Conservation (phyloP, 1,284 basidiomycete species). For the Moniliophthora roreri region DNA sequence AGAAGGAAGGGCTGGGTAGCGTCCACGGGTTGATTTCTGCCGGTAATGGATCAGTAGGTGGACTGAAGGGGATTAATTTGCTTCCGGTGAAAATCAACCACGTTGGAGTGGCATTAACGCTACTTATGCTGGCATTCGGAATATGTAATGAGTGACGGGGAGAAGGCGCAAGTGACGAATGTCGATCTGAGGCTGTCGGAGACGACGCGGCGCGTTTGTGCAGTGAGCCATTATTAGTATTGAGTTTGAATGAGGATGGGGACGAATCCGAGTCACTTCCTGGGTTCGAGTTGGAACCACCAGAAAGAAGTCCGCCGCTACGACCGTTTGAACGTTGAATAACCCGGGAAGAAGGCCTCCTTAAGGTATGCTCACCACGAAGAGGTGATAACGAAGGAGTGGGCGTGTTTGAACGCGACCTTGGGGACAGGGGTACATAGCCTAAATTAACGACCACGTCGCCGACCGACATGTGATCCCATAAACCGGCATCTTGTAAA, state of each 20-base stretch:
- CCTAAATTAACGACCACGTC: slow-evolving; percentile 79
- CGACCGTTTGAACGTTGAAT: slow-evolving; percentile 4
- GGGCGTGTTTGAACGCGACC: slow-evolving; percentile 15
- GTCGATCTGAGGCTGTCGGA: too few relatives aligned
- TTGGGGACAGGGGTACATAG: slow-evolving; percentile 46
- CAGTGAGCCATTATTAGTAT: too few relatives aligned
- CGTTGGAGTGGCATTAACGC: background rate
- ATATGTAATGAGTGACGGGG: background rate
- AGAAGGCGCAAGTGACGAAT: background rate
- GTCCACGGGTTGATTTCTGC: background rate
- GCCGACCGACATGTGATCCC: slow-evolving; percentile 69
- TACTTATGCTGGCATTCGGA: background rate
- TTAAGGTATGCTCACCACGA: slow-evolving; percentile 13
- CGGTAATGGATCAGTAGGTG: background rate
- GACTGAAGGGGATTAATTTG: background rate
- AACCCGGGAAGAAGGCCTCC: slow-evolving; percentile 16
- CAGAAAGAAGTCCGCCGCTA: too few relatives aligned
- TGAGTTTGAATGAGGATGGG: too few relatives aligned
- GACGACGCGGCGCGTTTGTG: too few relatives aligned
- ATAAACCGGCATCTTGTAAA: slow-evolving; percentile 59
- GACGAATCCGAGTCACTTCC: too few relatives aligned
- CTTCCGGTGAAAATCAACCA: slow-evolving; percentile 1
- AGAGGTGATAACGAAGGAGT: background rate
- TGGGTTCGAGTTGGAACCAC: too few relatives aligned
- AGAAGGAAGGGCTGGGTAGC: background rate